Percentiles rank a stretch among this genome's conserved stretches.
Conservation (phyloP, 768 basidiomycete species). For the Mycena kentingensis region DNA sequence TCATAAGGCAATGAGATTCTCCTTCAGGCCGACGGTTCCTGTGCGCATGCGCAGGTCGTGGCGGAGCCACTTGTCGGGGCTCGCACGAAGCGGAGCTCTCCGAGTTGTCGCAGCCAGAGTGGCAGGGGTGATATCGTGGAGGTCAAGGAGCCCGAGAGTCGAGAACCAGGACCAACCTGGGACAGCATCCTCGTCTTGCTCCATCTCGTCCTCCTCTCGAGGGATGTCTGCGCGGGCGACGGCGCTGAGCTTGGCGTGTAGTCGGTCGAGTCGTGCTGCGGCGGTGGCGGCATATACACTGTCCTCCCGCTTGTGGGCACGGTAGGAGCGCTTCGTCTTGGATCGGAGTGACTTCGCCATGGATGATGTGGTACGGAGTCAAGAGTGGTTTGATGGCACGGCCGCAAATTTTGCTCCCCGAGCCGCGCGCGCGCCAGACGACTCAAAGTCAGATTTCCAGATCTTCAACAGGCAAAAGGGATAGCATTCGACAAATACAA, state of each 20-base stretch:
- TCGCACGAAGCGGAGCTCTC: too few species aligned
- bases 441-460: background rate
- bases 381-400: background rate
- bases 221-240: constrained; percentile 42
- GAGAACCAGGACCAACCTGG: constrained; percentile 73
- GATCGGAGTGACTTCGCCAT: constrained; percentile 88
- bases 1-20: constrained; percentile 35
- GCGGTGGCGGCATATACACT: constrained; percentile 78
- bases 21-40: constrained; percentile 11
- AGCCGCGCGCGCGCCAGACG: background rate
- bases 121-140: constrained; percentile 56
- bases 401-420: background rate
- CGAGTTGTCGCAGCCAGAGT: too few species aligned
- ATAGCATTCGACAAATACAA: too few species aligned
- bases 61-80: too few species aligned
- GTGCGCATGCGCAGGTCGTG: too few species aligned
- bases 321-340: constrained; percentile 77
- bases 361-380: constrained; percentile 21
- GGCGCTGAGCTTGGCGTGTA: constrained; percentile 64
- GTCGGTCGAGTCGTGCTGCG: constrained; percentile 73
- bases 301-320: constrained; percentile 72
- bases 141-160: constrained; percentile 59
- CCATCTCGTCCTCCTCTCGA: constrained; percentile 37
- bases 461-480: background rate
- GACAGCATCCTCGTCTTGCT: constrained; percentile 36